Evolutionary conservation across 1,139 yeast species (phyloP), one percentile per base, ranked within the genome.

Genomic region (Schizosaccharomyces versatilis): DNA sequence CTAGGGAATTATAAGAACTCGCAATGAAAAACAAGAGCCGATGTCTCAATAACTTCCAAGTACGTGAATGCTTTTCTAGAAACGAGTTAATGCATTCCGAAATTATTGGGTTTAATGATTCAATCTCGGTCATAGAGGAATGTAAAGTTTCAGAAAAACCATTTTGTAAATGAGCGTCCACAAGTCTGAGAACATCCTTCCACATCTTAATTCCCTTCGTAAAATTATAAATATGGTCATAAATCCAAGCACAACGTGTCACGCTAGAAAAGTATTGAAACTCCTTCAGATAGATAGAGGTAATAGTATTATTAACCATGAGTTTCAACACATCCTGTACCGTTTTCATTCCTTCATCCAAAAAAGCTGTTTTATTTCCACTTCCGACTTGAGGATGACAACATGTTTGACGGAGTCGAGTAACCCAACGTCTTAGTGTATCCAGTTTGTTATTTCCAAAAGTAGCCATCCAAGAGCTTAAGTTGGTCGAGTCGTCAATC

Each of bases 1-100:
- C 64, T 47, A 72, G 66, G 62, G 82, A 86, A 61, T 77, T 88
- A 64, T 83, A 79, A 0, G 85, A 80, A 0, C 95, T 81, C 0
- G 86, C 98, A 49, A 82, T 70, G 60, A 85, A 76, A 63, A 86
- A 88, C 63, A 76, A 81, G 53, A 81, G 74, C 56, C 86, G 79
- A 64, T 88, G 96, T 24, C 83, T 68, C n/a, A 77, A 65, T 53
- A 85, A 81, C 54, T 72, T 64, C 76, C 82, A 78, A 14, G 62
- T 54, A 5, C 62, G 60, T 1, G 59, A 57, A 51, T 68, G 63
- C 5, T 24, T 24, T 24, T 24, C 32, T 5, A 24, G 32, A 24
- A 24, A 24, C 32, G 32, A 24, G 32, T 24, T 24, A 24, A 24
- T 24, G 32, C 32, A 24, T 24, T 24, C 32, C 5, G 32, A 24